Percentiles rank a stretch among this genome's conserved stretches.
Conservation (phyloP, 495 filamentous ascomycete genomes). For the Hypomontagnella monticulosa region DNA sequence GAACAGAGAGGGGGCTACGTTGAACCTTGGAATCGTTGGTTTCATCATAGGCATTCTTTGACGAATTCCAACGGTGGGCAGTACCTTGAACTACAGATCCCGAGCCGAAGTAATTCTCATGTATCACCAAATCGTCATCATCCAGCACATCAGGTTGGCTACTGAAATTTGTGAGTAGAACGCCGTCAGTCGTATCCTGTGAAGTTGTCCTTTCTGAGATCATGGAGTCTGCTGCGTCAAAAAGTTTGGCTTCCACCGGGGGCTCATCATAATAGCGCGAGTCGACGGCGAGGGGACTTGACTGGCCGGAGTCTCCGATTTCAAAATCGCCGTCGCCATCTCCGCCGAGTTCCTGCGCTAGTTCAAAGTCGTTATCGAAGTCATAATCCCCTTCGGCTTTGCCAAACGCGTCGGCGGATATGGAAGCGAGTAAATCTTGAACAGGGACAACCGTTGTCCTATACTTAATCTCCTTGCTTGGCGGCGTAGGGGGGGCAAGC, state of each 20-base stretch:
- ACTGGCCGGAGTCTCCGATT: slow-evolving; percentile 45
- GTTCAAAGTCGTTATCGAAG: slow-evolving; percentile 64
- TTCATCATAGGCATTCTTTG: slow-evolving; percentile 74
- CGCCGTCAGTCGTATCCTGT: slow-evolving; percentile 65
- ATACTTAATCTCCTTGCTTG: slow-evolving; percentile 83
- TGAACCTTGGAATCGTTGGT: slow-evolving; percentile 69
- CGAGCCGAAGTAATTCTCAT: slow-evolving; percentile 82
- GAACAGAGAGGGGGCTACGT: slow-evolving; percentile 76
- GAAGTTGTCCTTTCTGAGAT: slow-evolving; percentile 48
- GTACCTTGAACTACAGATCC: slow-evolving; percentile 69
- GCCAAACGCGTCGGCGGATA: slow-evolving; percentile 84
- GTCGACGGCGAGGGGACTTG: slow-evolving; percentile 50
- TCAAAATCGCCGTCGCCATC: slow-evolving; percentile 46
- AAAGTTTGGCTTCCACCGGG: slow-evolving; percentile 49
- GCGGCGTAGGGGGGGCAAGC: slow-evolving; percentile 81
- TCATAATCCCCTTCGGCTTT: slow-evolving; percentile 64
- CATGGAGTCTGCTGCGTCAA: slow-evolving; percentile 53
- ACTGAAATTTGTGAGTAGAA: slow-evolving; percentile 60
- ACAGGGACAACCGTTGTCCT: slow-evolving; percentile 86
- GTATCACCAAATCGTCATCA: slow-evolving; percentile 66
- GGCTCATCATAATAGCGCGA: slow-evolving; percentile 54
- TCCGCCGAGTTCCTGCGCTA: slow-evolving; percentile 50
- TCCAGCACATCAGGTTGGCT: slow-evolving; percentile 39
- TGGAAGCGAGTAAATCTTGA: slow-evolving; percentile 86
- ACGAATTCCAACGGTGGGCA: slow-evolving; percentile 81